Conservation (phyloP, 202 grass and related monocot species). For the Schoenoplectus triqueter region DNA sequence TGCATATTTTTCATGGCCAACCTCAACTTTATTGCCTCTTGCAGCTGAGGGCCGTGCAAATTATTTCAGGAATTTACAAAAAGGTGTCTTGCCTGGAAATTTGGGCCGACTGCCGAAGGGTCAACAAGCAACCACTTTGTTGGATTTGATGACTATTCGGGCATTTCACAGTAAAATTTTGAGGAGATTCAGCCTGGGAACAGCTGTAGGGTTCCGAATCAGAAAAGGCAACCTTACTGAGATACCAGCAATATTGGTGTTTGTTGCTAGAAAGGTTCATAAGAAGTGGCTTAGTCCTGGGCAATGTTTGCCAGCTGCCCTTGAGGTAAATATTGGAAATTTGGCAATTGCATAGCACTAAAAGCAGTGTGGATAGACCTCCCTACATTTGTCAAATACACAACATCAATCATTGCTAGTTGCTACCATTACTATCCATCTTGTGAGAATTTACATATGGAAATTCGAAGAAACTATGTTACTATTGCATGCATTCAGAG, state of each 20-base stretch:
- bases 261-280: slow-evolving; percentile 84
- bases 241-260: slow-evolving; percentile 78
- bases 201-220: slow-evolving; percentile 77
- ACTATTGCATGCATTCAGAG: not conserved
- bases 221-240: slow-evolving; percentile 71
- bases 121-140: slow-evolving; percentile 74
- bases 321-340: slow-evolving; percentile 53
- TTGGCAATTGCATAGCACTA: not conserved
- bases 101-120: slow-evolving; percentile 62
- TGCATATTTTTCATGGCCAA: slow-evolving; percentile 93
- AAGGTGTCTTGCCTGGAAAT: slow-evolving; percentile 75
- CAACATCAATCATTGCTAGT: not conserved
- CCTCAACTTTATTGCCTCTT: slow-evolving; percentile 69
- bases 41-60: slow-evolving; percentile 83
- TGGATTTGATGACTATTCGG: slow-evolving; percentile 91
- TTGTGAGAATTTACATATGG: not conserved
- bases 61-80: slow-evolving; percentile 87
- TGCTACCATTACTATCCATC: not conserved
- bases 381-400: not conserved
- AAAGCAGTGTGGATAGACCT: not conserved
- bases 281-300: slow-evolving; percentile 63
- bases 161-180: slow-evolving; percentile 92
- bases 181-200: slow-evolving; percentile 75
- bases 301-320: slow-evolving; percentile 69
- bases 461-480: not conserved